Evolutionary conservation across 768 basidiomycete genomes (phyloP).

Genomic region (Infundibulicybe gibba): DNA sequence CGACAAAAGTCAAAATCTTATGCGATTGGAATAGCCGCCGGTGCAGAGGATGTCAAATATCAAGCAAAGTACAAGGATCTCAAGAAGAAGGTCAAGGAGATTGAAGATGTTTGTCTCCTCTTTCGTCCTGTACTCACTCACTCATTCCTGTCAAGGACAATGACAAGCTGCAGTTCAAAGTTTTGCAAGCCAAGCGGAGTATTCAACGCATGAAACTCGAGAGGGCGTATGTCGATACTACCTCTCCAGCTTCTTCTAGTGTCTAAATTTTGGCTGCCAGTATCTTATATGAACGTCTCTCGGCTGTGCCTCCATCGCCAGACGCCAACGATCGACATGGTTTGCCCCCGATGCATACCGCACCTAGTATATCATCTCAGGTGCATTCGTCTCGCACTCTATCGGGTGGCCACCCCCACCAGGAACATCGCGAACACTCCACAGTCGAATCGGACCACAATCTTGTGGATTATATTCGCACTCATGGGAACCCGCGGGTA

Average conservation of each 20-base stretch:
- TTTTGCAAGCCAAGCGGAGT: constrained; percentile 73
- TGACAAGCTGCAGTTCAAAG: constrained; percentile 82
- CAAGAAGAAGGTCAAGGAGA: constrained; percentile 84
- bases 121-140: constrained; percentile 6
- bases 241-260: constrained; percentile 23
- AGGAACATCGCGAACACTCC: constrained; percentile 35
- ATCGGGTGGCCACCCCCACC: constrained; percentile 27
- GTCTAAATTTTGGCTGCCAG: constrained; percentile 26
- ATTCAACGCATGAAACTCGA: constrained; percentile 88
- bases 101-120: constrained; percentile 61
- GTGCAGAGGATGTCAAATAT: constrained; percentile 84
- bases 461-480: constrained; percentile 45
- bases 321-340: constrained; percentile 38
- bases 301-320: constrained; percentile 55
- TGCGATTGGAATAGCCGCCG: constrained; percentile 64
- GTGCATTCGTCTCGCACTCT: constrained; percentile 29
- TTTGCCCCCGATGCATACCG: constrained; percentile 24
- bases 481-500: constrained; percentile 44
- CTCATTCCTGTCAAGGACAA: constrained; percentile 59
- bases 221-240: constrained; percentile 63
- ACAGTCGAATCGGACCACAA: constrained; percentile 43
- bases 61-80: constrained; percentile 86
- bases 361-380: constrained; percentile 31
- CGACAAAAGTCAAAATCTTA: constrained; percentile 48
- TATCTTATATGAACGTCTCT: constrained; percentile 69